A percentile compares a stretch with the other conserved stretches of the same genome.
These are phyloP conservation scores for Ogataea paraovalis DNA, from an alignment of 805 yeast genomes.

Conservation along the genomic window DNA sequence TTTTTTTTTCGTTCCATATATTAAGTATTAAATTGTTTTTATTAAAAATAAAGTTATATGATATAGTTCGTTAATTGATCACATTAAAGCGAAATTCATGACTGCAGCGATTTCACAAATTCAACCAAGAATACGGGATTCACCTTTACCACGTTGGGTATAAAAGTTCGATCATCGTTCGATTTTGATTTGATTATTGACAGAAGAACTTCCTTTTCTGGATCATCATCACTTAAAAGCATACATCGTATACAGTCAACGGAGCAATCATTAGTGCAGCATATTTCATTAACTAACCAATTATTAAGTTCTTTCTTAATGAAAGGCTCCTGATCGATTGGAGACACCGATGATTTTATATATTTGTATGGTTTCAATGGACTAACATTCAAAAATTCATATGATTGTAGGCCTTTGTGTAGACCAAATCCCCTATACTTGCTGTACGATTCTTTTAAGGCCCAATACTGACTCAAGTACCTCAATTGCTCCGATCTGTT, in stretches of 20 bases:
- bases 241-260: background rate
- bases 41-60: background rate
- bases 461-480: constrained; percentile 62
- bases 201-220: background rate
- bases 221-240: background rate
- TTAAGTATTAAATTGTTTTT: background rate
- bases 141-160: constrained; percentile 1
- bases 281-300: background rate
- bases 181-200: constrained; percentile 1
- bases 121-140: constrained; percentile 3
- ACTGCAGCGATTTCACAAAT: constrained; percentile 3
- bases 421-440: constrained; percentile 65
- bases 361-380: background rate
- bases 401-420: constrained; percentile 23
- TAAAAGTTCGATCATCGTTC: background rate
- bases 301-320: background rate
- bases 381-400: constrained; percentile 17
- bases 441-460: constrained; percentile 72
- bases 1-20: background rate
- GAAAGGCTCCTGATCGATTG: constrained; percentile 2
- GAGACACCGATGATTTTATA: background rate
- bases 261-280: background rate
- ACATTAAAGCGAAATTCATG: background rate
- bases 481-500: constrained; percentile 14
- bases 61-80: background rate